phyloP scores from a whole-genome alignment of 2,329 filamentous ascomycete species.

The Meredithiella fracta region DNA sequence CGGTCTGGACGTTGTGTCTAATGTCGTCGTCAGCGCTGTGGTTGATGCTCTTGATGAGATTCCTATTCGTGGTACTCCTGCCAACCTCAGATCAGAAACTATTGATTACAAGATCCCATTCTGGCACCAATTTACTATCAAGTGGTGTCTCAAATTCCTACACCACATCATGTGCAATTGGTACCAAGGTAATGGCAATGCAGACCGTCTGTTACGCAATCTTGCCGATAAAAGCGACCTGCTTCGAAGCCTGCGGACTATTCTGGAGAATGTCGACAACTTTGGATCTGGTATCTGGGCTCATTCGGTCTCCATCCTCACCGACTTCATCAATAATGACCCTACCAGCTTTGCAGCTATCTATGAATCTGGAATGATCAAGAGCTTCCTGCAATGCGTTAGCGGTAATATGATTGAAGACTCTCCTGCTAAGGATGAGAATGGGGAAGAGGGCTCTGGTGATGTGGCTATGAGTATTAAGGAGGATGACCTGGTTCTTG shows the following conservation, averaged over 20 bases:
- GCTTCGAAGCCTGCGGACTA: slow-evolving; percentile 58
- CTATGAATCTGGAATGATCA: slow-evolving; percentile 80
- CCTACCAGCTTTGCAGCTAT: slow-evolving; percentile 95
- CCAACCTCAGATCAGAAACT: slow-evolving; percentile 54
- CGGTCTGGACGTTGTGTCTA: slow-evolving; percentile 80
- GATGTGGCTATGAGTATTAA: too few species aligned
- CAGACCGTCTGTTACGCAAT: slow-evolving; percentile 79
- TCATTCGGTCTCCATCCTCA: slow-evolving; percentile 77
- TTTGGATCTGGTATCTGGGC: slow-evolving; percentile 96
- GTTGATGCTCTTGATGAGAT: slow-evolving; percentile 49
- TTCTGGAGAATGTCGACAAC: slow-evolving; percentile 60
- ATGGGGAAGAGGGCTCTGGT: too few species aligned
- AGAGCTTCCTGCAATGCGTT: slow-evolving; percentile 69
- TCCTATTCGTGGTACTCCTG: slow-evolving; percentile 54
- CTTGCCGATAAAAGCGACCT: slow-evolving; percentile 84
- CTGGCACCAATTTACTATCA: slow-evolving; percentile 81
- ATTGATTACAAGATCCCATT: slow-evolving; percentile 91
- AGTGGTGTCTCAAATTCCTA: slow-evolving; percentile 89
- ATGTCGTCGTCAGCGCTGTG: slow-evolving; percentile 67
- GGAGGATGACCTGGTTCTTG: too few species aligned
- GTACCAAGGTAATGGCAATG: slow-evolving; percentile 54
- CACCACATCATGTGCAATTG: slow-evolving; percentile 84
- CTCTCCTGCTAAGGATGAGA: slow-evolving; percentile 5
- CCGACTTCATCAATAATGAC: slow-evolving; percentile 96
- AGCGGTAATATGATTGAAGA: slow-evolving; percentile 35